Evolutionary conservation across 768 basidiomycete species (phyloP), one percentile per base, ranked within the genome.

Genomic region (Chiua virens): DNA sequence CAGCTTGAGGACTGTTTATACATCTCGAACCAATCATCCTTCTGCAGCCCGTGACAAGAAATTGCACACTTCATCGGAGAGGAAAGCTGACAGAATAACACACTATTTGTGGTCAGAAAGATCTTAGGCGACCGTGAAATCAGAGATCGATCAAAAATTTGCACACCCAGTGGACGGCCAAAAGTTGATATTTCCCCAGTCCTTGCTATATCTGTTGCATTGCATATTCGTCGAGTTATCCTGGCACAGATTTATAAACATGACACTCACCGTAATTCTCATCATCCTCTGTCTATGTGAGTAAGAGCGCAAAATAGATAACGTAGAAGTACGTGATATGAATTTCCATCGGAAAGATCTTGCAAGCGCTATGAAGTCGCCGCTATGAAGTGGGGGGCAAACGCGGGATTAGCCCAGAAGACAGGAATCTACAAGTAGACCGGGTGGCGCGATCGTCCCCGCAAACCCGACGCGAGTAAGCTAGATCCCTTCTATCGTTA

Each of bases 311-410:
- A 60, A 99, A 98, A 74, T 97, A 99, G 52, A 76, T 65, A 25
- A 90, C 81, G 64, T 98, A 98, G 75, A 95, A 99, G 75, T 98
- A 95, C 7, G 97, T 95, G 66, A 98, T 81, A 21, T 95, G 96
- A 0, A 92, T 94, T 40, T 83, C 75, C 69, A 97, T 95, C 1
- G 95, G 89, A 17, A 98, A 48, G 86, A 97, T 94, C 96, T 98
- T 0, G 93, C 89, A 40, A 92, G 70, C 21, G 84, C 86, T 89
- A 97, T 97, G 57, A 93, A 76, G 63, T 96, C 93, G 20, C 89
- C 89, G 40, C 89, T 91, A 55, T 22, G 28, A 27, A 18, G 23
- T 3, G 22, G 11, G 47, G 6, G 25, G 6, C 3, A 44, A 50
- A 32, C 42, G 3, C 32, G 7, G 30, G 4, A 47, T 57, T 14